Base-by-base conservation (phyloP, 2,329 filamentous ascomycete species). In the Aureobasidium namibiae region DNA sequence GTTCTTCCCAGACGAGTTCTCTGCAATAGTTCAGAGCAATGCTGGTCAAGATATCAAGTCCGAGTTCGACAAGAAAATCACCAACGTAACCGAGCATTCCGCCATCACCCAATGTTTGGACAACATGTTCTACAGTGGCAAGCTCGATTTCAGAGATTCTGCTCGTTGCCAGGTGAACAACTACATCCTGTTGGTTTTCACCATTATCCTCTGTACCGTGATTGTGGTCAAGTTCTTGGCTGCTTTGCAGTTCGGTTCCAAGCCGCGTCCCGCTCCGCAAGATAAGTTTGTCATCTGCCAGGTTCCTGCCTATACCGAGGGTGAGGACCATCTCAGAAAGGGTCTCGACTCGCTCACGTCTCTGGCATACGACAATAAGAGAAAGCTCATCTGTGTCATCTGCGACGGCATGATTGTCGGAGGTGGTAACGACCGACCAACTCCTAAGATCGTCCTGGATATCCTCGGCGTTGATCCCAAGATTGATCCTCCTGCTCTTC, bases 281-380 rank as follows among this genome's bases (percentile, higher is more conserved):
- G 94, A 99, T 74, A 99, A 97, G 72, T 99, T 99, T 67, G 92
- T 99, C 67, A 97, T 99, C 65, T 97, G 94, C 74, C 91, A 96
- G 73, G 91, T 99, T 33, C 94, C 94, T 10, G 94, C 94, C 5
- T 99, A 99, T 70, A 99, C 94, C 0, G 94, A 99, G 78, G 94
- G 91, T 67, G 94, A 99, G 78, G 94, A 99, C 67, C 92, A 92
- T 4, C 78, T 99, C 9, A 82, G 94, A 59, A 95, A 96, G 70
- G 92, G 91, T 56, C 80, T 99, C 2, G 94, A 99, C 71, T 97
- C 94, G 1, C 81, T 97, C 61, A 96, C 94, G 16, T 90, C 92
- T 13, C 81, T 99, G 16, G 88, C 95, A 66, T 99, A 99, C 67
- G 94, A 99, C 75, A 96, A 99, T 76, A 99, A 99, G 79, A 83